These are phyloP conservation scores for Saturnispora dispora DNA, from an alignment of 805 yeast species.

Conservation along the genomic window DNA sequence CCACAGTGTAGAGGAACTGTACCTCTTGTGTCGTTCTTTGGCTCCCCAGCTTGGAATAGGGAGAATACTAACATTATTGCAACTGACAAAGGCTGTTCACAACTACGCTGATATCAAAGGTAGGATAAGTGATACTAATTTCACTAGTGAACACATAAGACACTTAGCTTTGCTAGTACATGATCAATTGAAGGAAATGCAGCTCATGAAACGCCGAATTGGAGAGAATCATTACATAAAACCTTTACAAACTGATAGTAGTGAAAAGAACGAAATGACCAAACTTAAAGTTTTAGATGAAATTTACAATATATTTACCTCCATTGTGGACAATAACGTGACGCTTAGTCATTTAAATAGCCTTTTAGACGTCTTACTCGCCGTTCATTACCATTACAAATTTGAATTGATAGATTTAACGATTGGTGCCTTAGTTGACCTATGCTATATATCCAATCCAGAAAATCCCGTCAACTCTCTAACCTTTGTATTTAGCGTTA, in stretches of 20 bases:
- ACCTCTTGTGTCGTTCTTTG: neutral
- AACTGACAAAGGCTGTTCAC: slow-evolving; percentile 4
- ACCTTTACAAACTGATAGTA: neutral
- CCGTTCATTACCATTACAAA: slow-evolving; percentile 2
- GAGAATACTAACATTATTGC: neutral
- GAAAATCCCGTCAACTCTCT: neutral
- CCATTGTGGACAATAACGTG: neutral
- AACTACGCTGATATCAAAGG: neutral
- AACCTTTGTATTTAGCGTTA: neutral
- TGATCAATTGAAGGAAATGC: neutral
- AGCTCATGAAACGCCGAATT: neutral
- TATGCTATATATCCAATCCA: neutral
- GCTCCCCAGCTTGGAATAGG: slow-evolving; percentile 3
- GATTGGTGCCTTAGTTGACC: neutral
- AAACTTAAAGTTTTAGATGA: neutral
- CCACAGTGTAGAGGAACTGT: neutral
- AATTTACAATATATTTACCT: neutral
- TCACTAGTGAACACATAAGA: too few species aligned
- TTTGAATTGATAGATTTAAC: neutral
- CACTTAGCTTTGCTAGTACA: neutral
- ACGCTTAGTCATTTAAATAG: neutral
- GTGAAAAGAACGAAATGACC: neutral
- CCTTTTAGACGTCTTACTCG: slow-evolving; percentile 1
- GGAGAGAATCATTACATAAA: neutral
- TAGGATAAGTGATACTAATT: neutral